Evolutionary conservation across 2,329 filamentous ascomycete genomes (phyloP).

Genomic region (Alternaria dauci): DNA sequence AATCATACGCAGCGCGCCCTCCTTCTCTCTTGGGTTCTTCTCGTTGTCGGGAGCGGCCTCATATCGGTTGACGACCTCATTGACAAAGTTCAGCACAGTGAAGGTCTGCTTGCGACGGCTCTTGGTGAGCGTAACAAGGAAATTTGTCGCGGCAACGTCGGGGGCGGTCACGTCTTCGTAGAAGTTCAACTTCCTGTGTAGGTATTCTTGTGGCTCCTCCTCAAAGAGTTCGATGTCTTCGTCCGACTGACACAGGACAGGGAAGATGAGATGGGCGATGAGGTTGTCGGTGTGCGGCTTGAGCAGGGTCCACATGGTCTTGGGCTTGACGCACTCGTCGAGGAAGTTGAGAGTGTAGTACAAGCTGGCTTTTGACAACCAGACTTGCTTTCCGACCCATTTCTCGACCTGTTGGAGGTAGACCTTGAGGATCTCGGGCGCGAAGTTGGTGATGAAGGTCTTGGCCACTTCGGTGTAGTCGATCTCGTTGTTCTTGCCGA

Average conservation of each 20-base stretch:
- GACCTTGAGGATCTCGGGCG: conserved; percentile 93
- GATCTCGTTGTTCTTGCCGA: conserved; percentile 76
- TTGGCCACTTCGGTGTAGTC: conserved; percentile 86
- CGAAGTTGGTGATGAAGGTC: conserved; percentile 88
- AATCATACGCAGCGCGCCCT: conserved; percentile 96
- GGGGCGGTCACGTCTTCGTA: conserved; percentile 97
- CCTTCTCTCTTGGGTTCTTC: conserved; percentile 95
- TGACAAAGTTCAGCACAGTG: conserved; percentile 92
- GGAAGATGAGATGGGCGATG: conserved; percentile 94
- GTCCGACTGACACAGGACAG: conserved; percentile 87
- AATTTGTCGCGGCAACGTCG: conserved; percentile 95
- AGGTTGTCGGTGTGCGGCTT: conserved; percentile 93
- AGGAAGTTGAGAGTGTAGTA: conserved; percentile 94
- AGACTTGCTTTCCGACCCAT: conserved; percentile 93
- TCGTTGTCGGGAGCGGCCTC: conserved; percentile 83
- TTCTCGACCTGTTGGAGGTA: conserved; percentile 96
- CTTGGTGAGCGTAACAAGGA: conserved; percentile 94
- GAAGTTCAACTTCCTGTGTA: conserved; percentile 96
- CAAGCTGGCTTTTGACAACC: conserved; percentile 92
- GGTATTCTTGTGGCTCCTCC: conserved; percentile 92
- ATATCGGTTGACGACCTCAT: conserved; percentile 92
- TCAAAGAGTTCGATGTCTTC: conserved; percentile 95
- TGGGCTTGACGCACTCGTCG: conserved; percentile 96
- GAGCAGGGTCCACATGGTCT: conserved; percentile 94
- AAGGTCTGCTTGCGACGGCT: conserved; percentile 95